These are phyloP conservation scores for Exophiala spinifera DNA, from an alignment of 2,329 filamentous ascomycete species.

Conservation along the genomic window DNA sequence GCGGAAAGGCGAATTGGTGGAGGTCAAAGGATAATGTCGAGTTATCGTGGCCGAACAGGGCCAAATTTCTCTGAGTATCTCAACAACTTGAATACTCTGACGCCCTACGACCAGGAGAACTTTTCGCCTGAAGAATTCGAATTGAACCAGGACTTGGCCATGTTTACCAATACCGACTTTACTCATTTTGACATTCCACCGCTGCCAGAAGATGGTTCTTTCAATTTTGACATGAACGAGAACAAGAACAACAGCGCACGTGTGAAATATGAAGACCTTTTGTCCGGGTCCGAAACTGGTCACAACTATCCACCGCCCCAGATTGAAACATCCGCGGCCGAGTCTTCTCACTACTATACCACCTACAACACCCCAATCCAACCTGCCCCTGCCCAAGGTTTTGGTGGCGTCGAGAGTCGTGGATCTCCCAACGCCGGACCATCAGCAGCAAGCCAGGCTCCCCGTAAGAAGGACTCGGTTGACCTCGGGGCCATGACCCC, in stretches of 20 bases:
- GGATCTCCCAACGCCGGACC: slow-evolving; percentile 6
- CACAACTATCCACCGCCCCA: slow-evolving; percentile 18
- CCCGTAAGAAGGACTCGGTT: slow-evolving; percentile 14
- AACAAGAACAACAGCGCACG: slow-evolving; percentile 15
- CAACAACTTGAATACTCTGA: slow-evolving; percentile 74
- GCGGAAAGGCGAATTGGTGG: neutral
- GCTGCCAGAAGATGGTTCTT: slow-evolving; percentile 24
- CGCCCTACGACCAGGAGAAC: slow-evolving; percentile 60
- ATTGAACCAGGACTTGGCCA: slow-evolving; percentile 68
- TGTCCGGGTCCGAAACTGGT: slow-evolving; percentile 13
- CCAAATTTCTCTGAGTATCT: slow-evolving; percentile 90
- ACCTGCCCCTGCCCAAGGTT: slow-evolving; percentile 23
- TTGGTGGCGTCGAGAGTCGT: slow-evolving; percentile 14
- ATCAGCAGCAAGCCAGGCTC: neutral
- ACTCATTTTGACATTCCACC: slow-evolving; percentile 65
- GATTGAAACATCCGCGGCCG: slow-evolving; percentile 19
- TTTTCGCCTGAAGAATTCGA: slow-evolving; percentile 59
- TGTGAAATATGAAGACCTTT: slow-evolving; percentile 29
- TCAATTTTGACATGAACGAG: slow-evolving; percentile 27
- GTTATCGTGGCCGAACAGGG: slow-evolving; percentile 69
- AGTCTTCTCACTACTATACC: slow-evolving; percentile 21
- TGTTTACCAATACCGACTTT: slow-evolving; percentile 81
- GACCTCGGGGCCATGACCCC: slow-evolving; percentile 45
- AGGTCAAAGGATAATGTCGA: slow-evolving; percentile 56
- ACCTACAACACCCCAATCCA: slow-evolving; percentile 30